Evolutionary conservation across 2,329 filamentous ascomycete genomes (phyloP), one percentile per base, ranked within the genome.

Genomic region (Cladobotryum mycophilum): DNA sequence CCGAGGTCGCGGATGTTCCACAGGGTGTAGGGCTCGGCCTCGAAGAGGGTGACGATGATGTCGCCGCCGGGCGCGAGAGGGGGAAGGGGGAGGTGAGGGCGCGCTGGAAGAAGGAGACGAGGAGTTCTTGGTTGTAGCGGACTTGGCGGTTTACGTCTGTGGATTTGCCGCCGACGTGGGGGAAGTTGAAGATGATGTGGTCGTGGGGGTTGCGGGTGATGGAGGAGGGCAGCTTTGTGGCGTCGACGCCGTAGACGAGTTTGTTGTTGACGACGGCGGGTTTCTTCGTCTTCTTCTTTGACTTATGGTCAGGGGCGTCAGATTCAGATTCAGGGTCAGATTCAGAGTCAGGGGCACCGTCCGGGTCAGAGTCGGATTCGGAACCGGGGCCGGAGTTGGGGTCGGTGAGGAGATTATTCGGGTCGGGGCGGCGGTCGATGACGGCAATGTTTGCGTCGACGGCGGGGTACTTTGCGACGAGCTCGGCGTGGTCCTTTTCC

Each of bases 81-180:
- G 56, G 54, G 22, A 61, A 59, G 22, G 70, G 61, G 34, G 60
- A 61, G 41, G 56, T 48, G 18, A 76, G 67, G 1, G 79, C 76
- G 49, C 74, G 70, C 53, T 67, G 65, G 70, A 89, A 89, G 70
- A 88, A 88, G 41, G 75, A 72, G 13, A 88, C 84, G 35, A 89
- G 76, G 46, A 89, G 75, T 62, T 86, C 82, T 69, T 96, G 91
- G 71, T 99, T 97, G 67, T 88, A 82, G 51, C 93, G 84, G 13
- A 96, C 90, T 70, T 99, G 93, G 35, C 93, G 79, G 72, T 96
- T 96, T 50, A 96, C 86, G 71, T 97, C 91, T 59, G 86, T 97
- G 57, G 82, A 87, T 61, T 95, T 85, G 42, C 93, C 93, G 56
- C 93, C 93, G 3, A 95, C 87, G 72, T 99, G 93, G 35, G 93